phyloP scores from a whole-genome alignment of 257 asterid species.

The Plantago ovata region DNA sequence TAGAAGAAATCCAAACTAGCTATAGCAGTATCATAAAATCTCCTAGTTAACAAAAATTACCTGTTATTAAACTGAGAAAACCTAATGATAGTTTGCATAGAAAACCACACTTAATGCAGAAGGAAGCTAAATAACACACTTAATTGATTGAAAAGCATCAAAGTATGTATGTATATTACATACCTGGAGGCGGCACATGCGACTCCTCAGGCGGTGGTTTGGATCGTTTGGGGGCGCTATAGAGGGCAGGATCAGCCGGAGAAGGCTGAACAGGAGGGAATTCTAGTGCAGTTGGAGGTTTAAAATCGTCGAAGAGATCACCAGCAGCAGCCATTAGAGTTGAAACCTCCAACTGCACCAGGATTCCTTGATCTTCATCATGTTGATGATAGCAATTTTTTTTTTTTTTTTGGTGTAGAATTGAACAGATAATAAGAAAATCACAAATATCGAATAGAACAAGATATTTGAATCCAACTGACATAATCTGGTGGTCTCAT shows the following conservation, averaged over 20 bases:
- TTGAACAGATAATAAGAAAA: too few relatives aligned
- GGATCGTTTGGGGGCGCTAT: constrained; percentile 89
- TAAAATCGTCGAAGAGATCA: constrained; percentile 63
- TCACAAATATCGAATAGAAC: too few relatives aligned
- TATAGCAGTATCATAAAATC: constrained; percentile 25
- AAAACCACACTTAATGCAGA: background rate
- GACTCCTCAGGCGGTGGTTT: constrained; percentile 30
- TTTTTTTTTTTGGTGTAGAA: background rate
- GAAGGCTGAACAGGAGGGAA: constrained; percentile 17
- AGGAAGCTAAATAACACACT: background rate
- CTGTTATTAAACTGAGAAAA: constrained; percentile 3
- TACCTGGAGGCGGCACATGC: constrained; percentile 45
- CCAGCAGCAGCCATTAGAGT: constrained; percentile 79
- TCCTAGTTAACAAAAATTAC: constrained; percentile 20
- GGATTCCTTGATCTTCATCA: too few relatives aligned
- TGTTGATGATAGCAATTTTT: too few relatives aligned
- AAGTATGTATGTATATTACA: background rate
- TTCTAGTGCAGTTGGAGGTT: too few relatives aligned
- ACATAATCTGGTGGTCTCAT: too few relatives aligned
- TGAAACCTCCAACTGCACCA: too few relatives aligned
- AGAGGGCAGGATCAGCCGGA: constrained; percentile 53
- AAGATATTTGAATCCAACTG: too few relatives aligned
- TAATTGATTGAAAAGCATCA: background rate
- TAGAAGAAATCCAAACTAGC: background rate
- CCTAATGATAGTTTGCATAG: background rate